A percentile compares a stretch with the other conserved stretches of the same genome.
Evolutionary conservation across 2,329 filamentous ascomycete species (phyloP).

Genomic region (Colletotrichum shisoi): DNA sequence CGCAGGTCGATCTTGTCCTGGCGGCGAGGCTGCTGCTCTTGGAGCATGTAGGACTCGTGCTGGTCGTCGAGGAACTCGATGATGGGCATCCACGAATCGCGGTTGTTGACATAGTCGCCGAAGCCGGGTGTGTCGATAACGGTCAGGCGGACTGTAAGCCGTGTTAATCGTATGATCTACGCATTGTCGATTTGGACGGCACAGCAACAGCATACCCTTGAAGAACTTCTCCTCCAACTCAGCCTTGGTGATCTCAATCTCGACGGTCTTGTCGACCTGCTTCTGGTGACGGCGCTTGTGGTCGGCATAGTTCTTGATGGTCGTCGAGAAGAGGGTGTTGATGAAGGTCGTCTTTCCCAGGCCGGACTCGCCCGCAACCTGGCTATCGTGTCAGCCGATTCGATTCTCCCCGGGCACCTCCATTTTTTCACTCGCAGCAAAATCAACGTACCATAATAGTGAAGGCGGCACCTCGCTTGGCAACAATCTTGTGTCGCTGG

Average conservation of each 20-base stretch:
- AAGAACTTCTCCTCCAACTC: slow-evolving; percentile 99
- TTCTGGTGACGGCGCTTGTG: slow-evolving; percentile 99
- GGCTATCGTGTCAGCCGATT: slow-evolving; percentile 30
- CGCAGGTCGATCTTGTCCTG: slow-evolving; percentile 99
- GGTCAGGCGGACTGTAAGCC: slow-evolving; percentile 84
- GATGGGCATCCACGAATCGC: slow-evolving; percentile 99
- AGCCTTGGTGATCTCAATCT: slow-evolving; percentile 99
- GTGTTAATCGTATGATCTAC: slow-evolving; percentile 32
- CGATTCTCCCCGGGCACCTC: not conserved
- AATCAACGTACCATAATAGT: slow-evolving; percentile 88
- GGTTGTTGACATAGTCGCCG: slow-evolving; percentile 99
- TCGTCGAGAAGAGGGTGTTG: slow-evolving; percentile 99
- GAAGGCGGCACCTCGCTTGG: slow-evolving; percentile 91
- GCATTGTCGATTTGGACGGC: not conserved
- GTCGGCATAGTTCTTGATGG: slow-evolving; percentile 99
- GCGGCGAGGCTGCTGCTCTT: slow-evolving; percentile 98
- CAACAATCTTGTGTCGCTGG: slow-evolving; percentile 78
- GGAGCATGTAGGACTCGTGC: slow-evolving; percentile 99
- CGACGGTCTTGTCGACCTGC: slow-evolving; percentile 99
- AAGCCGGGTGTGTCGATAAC: slow-evolving; percentile 99
- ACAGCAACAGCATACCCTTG: slow-evolving; percentile 74
- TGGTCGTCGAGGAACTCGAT: slow-evolving; percentile 99
- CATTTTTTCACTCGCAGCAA: not conserved
- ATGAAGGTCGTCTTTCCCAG: slow-evolving; percentile 99
- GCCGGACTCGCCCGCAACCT: slow-evolving; percentile 98